Base-by-base conservation (phyloP, 2,329 filamentous ascomycete genomes). In the Dactylonectria macrodidyma region DNA sequence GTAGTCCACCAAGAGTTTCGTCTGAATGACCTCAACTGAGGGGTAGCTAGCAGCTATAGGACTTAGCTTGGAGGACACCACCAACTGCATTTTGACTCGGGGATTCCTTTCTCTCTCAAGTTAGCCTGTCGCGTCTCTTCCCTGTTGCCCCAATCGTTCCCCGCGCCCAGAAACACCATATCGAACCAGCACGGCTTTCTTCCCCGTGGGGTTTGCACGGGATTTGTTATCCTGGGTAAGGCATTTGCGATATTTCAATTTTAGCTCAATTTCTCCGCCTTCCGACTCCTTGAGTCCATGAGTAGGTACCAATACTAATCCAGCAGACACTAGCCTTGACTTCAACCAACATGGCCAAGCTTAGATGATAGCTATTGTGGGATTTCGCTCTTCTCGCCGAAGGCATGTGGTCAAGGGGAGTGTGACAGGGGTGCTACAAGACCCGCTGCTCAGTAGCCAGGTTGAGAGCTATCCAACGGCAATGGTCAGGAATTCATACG, bases 291-390 rank as follows among this genome's bases (percentile, higher is more conserved):
- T 77, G 3, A 75, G 77, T 30, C 26, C 7, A 30, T 4, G 7
- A 5, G 26, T 4, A 9, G 68, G 67, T 8, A 63, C 66, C 2
- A 67, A 55, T 19, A 77, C 78, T 0, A 67, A 72, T 6, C 66
- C 78, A 0, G 75, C 79, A 22, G 84, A 86, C 57, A 58, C 85
- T 26, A 85, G 81, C 1, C 76, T 88, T 24, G 84, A 89, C 68
- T 85, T 84, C 66, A 82, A 85, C 7, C 78, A 7, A 79, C 10
- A 88, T 62, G 66, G 84, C 82, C 33, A 88, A 87, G 73, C 85
- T 86, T 88, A 88, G 77, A 86, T 85, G 0, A 78, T 88, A 8
- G 86, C 89, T 63, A 86, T 85, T n/a, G 88, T 88, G 59, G 84
- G 84, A 88, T 64, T 88, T 89, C 73, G 86, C 86, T 1, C 78